Base-by-base conservation (phyloP, 495 filamentous ascomycete species). In the Penicillium soppii region DNA sequence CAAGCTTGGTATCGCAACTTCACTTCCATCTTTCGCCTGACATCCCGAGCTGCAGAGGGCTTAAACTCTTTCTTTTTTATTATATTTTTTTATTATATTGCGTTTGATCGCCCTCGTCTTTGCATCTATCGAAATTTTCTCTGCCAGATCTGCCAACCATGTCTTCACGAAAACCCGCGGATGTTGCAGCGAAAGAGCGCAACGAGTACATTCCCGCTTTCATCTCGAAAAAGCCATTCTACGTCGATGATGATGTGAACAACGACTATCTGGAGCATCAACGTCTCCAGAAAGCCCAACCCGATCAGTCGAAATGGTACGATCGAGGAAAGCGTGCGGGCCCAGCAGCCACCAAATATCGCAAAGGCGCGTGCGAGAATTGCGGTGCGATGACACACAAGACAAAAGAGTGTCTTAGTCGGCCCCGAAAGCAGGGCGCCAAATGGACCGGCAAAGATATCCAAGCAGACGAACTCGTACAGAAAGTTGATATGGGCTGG, bases 141-240 rank as follows among this genome's bases (percentile, higher is more conserved):
- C 5, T 20, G 15, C 30, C 19, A 7, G 19, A 32, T 7, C 25
- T 29, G 3, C 26, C 33, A 21, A 48, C 42, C 58, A 77, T 71
- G 69, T 75, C 77, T 5, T 10, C 8, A 35, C 69, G 74, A 53
- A 80, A 80, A 50, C 76, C 76, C 21, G 68, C 71, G 48, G 73
- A 77, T 50, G 72, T 74, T 57, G 71, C 73, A 58, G 66, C 72
- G 13, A 91, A 91, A 61, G 87, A 90, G 69, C 86, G 87, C 68
- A 98, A 98, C 82, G 92, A 97, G 73, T 98, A 98, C 79, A 98
- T 98, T 68, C 94, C 94, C 8, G 81, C 90, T 43, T 98, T 95
- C 80, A 98, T 98, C 78, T 89, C 91, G 58, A 95, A 95, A 69
- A 94, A 95, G 55, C 94, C 94, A 16, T 98, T 98, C 73, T 98